Evolutionary conservation across 2,329 filamentous ascomycete genomes (phyloP), one percentile per base, ranked within the genome.

Genomic region (Exophiala calicioides): DNA sequence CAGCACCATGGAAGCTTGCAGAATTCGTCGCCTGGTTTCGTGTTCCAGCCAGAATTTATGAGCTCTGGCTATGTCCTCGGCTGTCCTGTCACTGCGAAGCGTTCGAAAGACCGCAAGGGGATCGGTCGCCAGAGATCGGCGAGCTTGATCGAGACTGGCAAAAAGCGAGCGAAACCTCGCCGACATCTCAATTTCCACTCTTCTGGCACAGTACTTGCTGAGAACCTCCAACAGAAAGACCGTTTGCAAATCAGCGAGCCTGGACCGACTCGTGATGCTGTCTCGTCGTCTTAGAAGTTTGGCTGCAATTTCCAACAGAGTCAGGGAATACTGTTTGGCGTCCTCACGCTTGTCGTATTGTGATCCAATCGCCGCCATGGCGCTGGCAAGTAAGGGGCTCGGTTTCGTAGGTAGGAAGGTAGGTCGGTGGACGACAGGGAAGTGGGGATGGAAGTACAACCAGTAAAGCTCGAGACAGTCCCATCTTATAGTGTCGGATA

Each of bases 401-500:
- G 63, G 61, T 41, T 62, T 63, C 3, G 55, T 62, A 2, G 64
- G 53, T 27, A 61, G 55, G 45, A 66, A 65, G 18, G 60, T 63
- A 6, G 65, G 58, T 30, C 59, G 56, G 52, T 67, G 64, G 9
- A 67, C 56, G 19, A 67, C 62, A 4, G 64, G 65, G 45, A 66
- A 66, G 19, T 64, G 52, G 21, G 63, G 65, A 45, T 67, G 58
- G 33, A 68, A 67, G 50, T 62, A 55, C 47, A 57, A 59, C 65
- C 65, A 66, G 49, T 66, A 67, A 44, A 55, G 61, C 16, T 66
- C 61, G 19, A 67, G 55, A 49, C 65, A 62, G 41, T 66, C 59
- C 60, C 61, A 62, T 68, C 68, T 64, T 52, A 64, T 49, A 60
- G 58, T 54, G 58, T 62, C 63, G 54, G 66, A 50, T 60, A 65